Evolutionary conservation across 208 protist species (phyloP).

Genomic region (Sergeia podlipaevii): DNA sequence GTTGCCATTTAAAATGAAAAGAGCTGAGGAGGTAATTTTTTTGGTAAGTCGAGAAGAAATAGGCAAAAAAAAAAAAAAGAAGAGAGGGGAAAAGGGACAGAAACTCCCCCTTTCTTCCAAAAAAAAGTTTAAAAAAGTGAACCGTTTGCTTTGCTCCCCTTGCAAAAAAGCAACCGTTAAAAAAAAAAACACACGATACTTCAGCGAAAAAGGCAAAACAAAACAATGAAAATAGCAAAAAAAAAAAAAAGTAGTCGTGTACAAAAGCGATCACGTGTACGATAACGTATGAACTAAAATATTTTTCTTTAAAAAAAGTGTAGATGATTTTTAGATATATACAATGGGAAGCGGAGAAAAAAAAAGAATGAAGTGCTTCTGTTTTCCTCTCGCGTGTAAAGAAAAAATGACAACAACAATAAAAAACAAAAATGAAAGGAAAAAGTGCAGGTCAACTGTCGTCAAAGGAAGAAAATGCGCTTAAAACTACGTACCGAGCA

Average conservation of each 20-base stretch:
- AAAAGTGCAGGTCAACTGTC: not conserved
- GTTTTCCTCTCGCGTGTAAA: not conserved
- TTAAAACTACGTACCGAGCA: no score
- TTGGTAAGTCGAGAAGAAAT: not conserved
- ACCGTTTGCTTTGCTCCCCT: no score
- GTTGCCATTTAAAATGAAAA: no score
- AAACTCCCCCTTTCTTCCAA: not conserved
- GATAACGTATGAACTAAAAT: not conserved
- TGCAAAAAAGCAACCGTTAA: constrained; percentile 3
- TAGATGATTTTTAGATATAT: not conserved
- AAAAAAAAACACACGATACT: constrained; percentile 9
- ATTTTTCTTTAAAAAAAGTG: not conserved
- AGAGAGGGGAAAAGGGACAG: constrained; percentile 9
- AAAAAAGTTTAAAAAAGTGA: not conserved
- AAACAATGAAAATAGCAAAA: constrained; percentile 7
- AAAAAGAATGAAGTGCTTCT: not conserved
- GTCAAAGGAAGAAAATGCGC: not conserved
- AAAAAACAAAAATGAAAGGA: not conserved
- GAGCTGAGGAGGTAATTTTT: not conserved
- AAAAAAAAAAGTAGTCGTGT: not conserved
- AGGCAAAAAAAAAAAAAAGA: constrained; percentile 9
- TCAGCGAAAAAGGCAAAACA: constrained; percentile 4
- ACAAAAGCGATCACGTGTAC: not conserved
- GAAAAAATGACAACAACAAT: not conserved
- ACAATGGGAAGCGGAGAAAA: not conserved